These are phyloP conservation scores for Boletus subcaerulescens DNA, from an alignment of 768 basidiomycete species.

Conservation along the genomic window DNA sequence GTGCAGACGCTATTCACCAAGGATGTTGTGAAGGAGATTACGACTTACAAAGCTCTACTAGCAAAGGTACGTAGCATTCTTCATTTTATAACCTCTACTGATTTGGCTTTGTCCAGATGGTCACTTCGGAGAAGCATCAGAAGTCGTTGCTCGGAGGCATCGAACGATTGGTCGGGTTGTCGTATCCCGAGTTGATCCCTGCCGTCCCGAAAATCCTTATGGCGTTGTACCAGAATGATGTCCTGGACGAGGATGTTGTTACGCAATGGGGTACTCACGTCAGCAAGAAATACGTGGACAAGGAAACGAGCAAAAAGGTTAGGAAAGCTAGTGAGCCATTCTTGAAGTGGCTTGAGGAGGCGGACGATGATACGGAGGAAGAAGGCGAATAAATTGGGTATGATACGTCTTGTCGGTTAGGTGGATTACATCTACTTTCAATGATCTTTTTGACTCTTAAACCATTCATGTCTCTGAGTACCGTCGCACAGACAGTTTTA, in stretches of 20 bases:
- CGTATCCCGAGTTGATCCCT: conserved; percentile 66
- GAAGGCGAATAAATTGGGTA: conserved; percentile 27
- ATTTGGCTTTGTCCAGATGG: conserved; percentile 51
- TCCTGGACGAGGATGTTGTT: conserved; percentile 89
- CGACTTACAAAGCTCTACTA: conserved; percentile 64
- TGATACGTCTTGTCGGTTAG: neutral
- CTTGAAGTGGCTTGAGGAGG: conserved; percentile 92
- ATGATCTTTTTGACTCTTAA: conserved; percentile 15
- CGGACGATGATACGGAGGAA: conserved; percentile 52
- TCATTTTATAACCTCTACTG: neutral
- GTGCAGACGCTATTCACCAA: conserved; percentile 82
- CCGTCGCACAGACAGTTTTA: too few species aligned
- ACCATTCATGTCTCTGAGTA: neutral
- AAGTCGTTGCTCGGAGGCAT: conserved; percentile 92
- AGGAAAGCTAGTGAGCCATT: conserved; percentile 95
- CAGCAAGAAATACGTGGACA: conserved; percentile 95
- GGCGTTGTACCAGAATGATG: conserved; percentile 88
- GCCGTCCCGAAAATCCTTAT: conserved; percentile 89
- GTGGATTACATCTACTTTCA: neutral
- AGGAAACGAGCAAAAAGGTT: conserved; percentile 92
- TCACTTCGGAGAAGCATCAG: conserved; percentile 91
- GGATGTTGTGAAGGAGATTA: conserved; percentile 63
- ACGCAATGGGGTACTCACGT: conserved; percentile 95
- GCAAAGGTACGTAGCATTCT: conserved; percentile 49
- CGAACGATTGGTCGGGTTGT: conserved; percentile 79